A percentile compares a stretch with the other conserved stretches of the same genome.
These are phyloP conservation scores for Mycena crocata DNA, from an alignment of 768 basidiomycete species.

Conservation along the genomic window DNA sequence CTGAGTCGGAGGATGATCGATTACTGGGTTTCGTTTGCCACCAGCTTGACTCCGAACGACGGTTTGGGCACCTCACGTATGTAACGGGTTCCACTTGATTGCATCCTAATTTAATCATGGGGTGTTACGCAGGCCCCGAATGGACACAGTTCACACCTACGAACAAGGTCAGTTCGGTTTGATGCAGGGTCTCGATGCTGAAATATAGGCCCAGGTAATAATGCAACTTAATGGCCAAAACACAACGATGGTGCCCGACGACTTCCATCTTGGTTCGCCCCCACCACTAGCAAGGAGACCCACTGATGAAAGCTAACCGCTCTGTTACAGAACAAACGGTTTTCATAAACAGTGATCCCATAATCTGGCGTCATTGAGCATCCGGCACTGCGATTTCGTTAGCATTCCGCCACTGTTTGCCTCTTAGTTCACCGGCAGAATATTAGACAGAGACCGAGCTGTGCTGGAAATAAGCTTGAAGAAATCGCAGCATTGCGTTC, in stretches of 20 bases:
- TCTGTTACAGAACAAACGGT: constrained; percentile 37
- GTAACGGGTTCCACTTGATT: constrained; percentile 10
- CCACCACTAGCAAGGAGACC: no score
- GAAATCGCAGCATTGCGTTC: no score
- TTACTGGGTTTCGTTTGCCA: constrained; percentile 57
- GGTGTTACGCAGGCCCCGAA: not conserved
- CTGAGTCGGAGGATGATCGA: constrained; percentile 52
- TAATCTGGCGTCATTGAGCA: constrained; percentile 24
- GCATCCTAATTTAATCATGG: not conserved
- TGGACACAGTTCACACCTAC: constrained; percentile 16
- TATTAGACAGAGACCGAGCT: no score
- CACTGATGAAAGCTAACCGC: not conserved
- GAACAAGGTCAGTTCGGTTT: not conserved
- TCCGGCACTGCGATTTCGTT: no score
- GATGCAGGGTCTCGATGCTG: not conserved
- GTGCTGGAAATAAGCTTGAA: no score
- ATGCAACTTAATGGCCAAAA: constrained; percentile 51
- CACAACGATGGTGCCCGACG: constrained; percentile 49
- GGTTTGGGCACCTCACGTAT: constrained; percentile 46
- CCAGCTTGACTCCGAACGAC: constrained; percentile 54
- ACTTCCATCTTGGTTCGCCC: constrained; percentile 13
- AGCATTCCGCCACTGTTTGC: no score
- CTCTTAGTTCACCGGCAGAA: no score
- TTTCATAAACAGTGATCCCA: constrained; percentile 17
- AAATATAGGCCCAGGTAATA: constrained; percentile 38